Evolutionary conservation across 2,329 filamentous ascomycete species (phyloP).

Genomic region (Ilyonectria robusta): DNA sequence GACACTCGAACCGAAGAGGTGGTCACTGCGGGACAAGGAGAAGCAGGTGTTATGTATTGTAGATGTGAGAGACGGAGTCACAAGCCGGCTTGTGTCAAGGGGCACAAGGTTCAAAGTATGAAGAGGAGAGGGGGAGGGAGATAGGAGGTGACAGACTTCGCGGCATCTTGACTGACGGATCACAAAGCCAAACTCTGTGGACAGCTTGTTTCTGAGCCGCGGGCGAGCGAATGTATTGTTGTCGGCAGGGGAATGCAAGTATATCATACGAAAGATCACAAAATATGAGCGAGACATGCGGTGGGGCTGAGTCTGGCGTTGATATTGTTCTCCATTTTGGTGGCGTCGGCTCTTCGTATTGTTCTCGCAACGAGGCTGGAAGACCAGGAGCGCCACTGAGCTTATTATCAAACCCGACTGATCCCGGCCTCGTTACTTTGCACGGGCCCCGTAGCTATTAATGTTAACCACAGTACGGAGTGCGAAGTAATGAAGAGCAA

Average conservation of each 20-base stretch:
- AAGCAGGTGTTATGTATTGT: slow-evolving; percentile 4
- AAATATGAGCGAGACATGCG: slow-evolving; percentile 32
- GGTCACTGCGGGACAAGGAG: not conserved
- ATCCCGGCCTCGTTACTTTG: not conserved
- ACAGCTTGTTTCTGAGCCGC: slow-evolving; percentile 29
- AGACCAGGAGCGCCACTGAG: slow-evolving; percentile 22
- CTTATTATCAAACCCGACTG: slow-evolving; percentile 2
- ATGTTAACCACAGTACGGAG: not conserved
- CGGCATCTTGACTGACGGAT: slow-evolving; percentile 39
- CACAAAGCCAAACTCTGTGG: slow-evolving; percentile 32
- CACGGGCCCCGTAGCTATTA: not conserved
- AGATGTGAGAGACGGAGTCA: not conserved
- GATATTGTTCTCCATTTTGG: slow-evolving; percentile 52
- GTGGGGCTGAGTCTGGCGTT: slow-evolving; percentile 41
- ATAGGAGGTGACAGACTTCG: slow-evolving; percentile 14
- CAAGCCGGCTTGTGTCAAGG: slow-evolving; percentile 1
- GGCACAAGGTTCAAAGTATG: not conserved
- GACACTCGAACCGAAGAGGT: not conserved
- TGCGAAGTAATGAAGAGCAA: not conserved
- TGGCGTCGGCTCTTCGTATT: slow-evolving; percentile 52
- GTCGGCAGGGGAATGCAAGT: slow-evolving; percentile 36
- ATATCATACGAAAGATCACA: slow-evolving; percentile 39
- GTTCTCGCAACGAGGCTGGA: slow-evolving; percentile 40
- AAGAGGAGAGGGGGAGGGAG: slow-evolving; percentile 8
- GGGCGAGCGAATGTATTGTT: slow-evolving; percentile 43